Percentiles rank a stretch among this genome's conserved stretches.
Evolutionary conservation across 2,329 filamentous ascomycete genomes (phyloP).

Genomic region (Clonostachys sp.): DNA sequence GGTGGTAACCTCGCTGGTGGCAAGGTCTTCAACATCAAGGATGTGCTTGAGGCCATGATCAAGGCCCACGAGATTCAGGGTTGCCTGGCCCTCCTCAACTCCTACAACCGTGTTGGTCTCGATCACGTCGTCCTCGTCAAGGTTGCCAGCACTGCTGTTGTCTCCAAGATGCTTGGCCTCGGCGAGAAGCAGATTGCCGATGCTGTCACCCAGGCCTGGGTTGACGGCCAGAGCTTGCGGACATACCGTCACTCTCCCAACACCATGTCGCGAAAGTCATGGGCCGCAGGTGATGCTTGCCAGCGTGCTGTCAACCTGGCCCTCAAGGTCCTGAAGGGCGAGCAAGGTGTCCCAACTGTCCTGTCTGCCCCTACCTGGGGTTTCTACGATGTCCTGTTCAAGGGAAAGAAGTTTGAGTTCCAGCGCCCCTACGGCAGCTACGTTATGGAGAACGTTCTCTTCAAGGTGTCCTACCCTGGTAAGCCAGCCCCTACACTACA

Average conservation of each 20-base stretch:
- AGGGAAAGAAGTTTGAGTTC: constrained; percentile 93
- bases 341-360: constrained; percentile 86
- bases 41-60: constrained; percentile 96
- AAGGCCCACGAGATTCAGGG: constrained; percentile 99
- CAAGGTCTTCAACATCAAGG: constrained; percentile 82
- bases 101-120: constrained; percentile 96
- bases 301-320: constrained; percentile 90
- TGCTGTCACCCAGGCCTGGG: constrained; percentile 94
- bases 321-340: constrained; percentile 86
- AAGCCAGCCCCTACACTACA: constrained; percentile 20
- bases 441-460: constrained; percentile 99
- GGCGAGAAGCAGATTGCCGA: constrained; percentile 88
- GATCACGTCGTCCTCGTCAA: constrained; percentile 99
- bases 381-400: constrained; percentile 98
- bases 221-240: constrained; percentile 90
- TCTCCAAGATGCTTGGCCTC: constrained; percentile 91
- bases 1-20: constrained; percentile 78
- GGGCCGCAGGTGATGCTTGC: constrained; percentile 97
- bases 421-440: constrained; percentile 96
- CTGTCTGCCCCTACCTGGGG: constrained; percentile 92
- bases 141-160: constrained; percentile 89
- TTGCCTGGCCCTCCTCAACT: constrained; percentile 94
- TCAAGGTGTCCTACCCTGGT: constrained; percentile 99
- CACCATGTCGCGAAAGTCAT: constrained; percentile 99
- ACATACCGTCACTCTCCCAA: constrained; percentile 98